A percentile compares a stretch with the other conserved stretches of the same genome.
phyloP scores from a whole-genome alignment of 164 flowering plant genomes.

The Hamamelis virginiana region DNA sequence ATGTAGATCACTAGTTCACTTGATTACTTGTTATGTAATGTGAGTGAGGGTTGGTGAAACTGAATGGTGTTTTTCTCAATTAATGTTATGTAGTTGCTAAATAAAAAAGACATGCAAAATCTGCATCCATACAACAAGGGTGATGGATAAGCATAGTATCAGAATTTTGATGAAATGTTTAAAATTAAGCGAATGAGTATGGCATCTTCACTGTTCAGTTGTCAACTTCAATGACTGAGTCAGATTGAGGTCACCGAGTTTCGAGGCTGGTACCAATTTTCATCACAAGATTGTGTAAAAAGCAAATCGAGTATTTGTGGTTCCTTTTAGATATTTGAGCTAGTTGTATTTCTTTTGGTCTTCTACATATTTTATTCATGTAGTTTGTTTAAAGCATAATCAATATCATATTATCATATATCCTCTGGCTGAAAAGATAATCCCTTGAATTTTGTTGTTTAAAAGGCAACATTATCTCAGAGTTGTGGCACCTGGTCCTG shows the following conservation, averaged over 20 bases:
- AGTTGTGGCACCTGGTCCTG: no score
- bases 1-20: not conserved
- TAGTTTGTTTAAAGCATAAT: no score
- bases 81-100: not conserved
- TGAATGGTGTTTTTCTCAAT: not conserved
- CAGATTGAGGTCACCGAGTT: not conserved
- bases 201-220: not conserved
- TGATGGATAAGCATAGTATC: not conserved
- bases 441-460: no score
- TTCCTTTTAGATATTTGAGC: not conserved
- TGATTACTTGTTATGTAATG: not conserved
- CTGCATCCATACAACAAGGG: not conserved
- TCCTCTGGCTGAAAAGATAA: no score
- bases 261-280: not conserved
- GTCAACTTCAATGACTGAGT: not conserved
- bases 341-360: no score
- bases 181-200: not conserved
- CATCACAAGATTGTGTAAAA: not conserved
- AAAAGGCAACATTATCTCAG: no score
- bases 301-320: not conserved
- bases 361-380: no score
- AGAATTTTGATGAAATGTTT: not conserved
- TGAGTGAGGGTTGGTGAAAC: not conserved
- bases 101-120: not conserved
- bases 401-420: no score